Evolutionary conservation across 1,284 basidiomycete genomes (phyloP).

Genomic region (Porogramme epimiltina): DNA sequence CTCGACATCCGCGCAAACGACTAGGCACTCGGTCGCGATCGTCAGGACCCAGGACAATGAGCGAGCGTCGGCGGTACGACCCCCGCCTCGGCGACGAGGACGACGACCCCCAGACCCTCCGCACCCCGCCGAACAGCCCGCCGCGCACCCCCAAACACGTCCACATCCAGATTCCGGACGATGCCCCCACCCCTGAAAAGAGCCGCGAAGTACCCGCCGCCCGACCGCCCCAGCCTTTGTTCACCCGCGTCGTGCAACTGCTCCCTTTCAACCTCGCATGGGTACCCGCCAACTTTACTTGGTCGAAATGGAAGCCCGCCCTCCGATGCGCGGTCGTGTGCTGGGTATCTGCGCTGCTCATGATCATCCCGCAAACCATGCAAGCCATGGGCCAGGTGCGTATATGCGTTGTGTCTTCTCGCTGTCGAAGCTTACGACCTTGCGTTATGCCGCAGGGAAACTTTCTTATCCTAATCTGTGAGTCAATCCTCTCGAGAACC

Average conservation of each 20-base stretch:
- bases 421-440: not conserved
- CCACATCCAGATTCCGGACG: slow-evolving; percentile 19
- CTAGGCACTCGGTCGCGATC: not conserved
- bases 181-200: slow-evolving; percentile 7
- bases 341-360: slow-evolving; percentile 64
- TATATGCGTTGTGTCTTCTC: not conserved
- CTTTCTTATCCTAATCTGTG: slow-evolving; percentile 69
- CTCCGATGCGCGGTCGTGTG: slow-evolving; percentile 65
- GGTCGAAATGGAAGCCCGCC: slow-evolving; percentile 65
- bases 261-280: slow-evolving; percentile 43
- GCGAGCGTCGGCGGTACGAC: slow-evolving; percentile 22
- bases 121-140: slow-evolving; percentile 2
- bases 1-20: not conserved
- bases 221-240: not conserved
- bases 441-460: slow-evolving; percentile 45
- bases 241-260: slow-evolving; percentile 1
- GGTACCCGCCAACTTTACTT: slow-evolving; percentile 58
- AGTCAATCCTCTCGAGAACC: slow-evolving; percentile 6
- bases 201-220: not conserved
- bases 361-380: slow-evolving; percentile 59
- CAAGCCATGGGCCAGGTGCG: slow-evolving; percentile 61
- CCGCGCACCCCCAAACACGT: slow-evolving; percentile 21
- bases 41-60: slow-evolving; percentile 3
- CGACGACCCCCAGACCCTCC: not conserved
- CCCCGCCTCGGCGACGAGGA: slow-evolving; percentile 33